A percentile compares a stretch with the other conserved stretches of the same genome.
phyloP scores from a whole-genome alignment of 495 filamentous ascomycete species.

The Podospora comata region DNA sequence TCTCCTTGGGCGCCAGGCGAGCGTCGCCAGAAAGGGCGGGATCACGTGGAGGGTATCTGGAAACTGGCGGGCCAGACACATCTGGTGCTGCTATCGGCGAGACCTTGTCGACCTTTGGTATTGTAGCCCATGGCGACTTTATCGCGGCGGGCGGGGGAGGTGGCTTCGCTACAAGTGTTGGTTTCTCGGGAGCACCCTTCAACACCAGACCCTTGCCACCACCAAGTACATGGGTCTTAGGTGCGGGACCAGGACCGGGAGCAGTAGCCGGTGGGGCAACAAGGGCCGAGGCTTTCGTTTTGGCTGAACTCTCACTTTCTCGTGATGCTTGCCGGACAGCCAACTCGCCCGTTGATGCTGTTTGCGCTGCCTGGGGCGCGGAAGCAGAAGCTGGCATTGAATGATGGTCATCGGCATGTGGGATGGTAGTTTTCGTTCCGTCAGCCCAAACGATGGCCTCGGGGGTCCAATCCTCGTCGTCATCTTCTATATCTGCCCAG shows the following conservation, averaged over 20 bases:
- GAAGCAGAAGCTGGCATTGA: constrained; percentile 14
- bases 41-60: constrained; percentile 36
- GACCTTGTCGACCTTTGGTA: constrained; percentile 79
- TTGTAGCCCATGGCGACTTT: constrained; percentile 86
- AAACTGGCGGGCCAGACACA: constrained; percentile 22
- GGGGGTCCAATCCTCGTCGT: constrained; percentile 97
- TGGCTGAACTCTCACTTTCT: constrained; percentile 31
- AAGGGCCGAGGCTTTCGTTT: constrained; percentile 40
- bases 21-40: constrained; percentile 30
- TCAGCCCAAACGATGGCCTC: constrained; percentile 97
- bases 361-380: constrained; percentile 20
- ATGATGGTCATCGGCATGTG: constrained; percentile 53
- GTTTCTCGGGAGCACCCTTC: constrained; percentile 69
- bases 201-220: constrained; percentile 56
- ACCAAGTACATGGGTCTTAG: constrained; percentile 44
- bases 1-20: constrained; percentile 64
- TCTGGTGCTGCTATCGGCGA: constrained; percentile 61
- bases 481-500: constrained; percentile 98
- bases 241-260: constrained; percentile 30
- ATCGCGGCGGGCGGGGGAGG: constrained; percentile 65
- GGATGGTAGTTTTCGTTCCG: constrained; percentile 85
- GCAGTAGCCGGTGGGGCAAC: constrained; percentile 3
- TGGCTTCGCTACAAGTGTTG: constrained; percentile 74
- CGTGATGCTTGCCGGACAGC: constrained; percentile 17
- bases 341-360: constrained; percentile 2